Evolutionary conservation across 2,329 filamentous ascomycete species (phyloP), one percentile per base, ranked within the genome.

Genomic region (Diaporthe sp.): DNA sequence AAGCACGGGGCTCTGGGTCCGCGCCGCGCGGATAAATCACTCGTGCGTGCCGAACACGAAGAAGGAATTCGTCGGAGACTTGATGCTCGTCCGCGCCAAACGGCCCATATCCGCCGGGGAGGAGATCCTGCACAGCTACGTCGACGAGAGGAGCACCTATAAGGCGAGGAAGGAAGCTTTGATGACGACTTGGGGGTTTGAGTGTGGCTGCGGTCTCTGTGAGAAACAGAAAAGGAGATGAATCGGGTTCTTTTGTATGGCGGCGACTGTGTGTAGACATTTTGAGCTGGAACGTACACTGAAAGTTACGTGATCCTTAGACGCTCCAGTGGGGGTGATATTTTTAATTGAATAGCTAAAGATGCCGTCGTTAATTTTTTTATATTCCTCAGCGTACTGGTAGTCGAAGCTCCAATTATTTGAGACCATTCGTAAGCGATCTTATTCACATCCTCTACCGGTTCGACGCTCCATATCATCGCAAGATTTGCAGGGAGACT

Each of bases 101-200:
- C 79, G 82, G 22, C 78, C 83, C 61, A 85, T 87, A 42, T 75
- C 78, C 12, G 80, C 77, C 0, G 84, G 82, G 68, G 81, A 85
- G 10, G 85, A 86, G 79, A 79, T 86, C 65, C 82, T 82, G 12
- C 39, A 63, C 8, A 63, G 60, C 39, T 63, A 63, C n/a, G 13
- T 63, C 22, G 60, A 63, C 39, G 60, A 63, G 37, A 63, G 2
- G 31, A 25, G 15, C 60, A 63, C 39, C 39, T 44, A 44, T n/a
- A 44, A 17, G 37, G n/a, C 60, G 60, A 63, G 60, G 22, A 15
- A 12, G n/a, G 60, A 63, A 25, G 60, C 60, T 2, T 44, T 63
- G 39, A 25, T 17, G 39, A 9, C 60, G 3, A 63, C 60, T 4
- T 63, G 60, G 60, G 39, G 60, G 20, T 63, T 63, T 20, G n/a